Percentiles rank a stretch among this genome's conserved stretches.
Evolutionary conservation across 1,284 basidiomycete genomes (phyloP).

Genomic region (Microbotryum saponariae): DNA sequence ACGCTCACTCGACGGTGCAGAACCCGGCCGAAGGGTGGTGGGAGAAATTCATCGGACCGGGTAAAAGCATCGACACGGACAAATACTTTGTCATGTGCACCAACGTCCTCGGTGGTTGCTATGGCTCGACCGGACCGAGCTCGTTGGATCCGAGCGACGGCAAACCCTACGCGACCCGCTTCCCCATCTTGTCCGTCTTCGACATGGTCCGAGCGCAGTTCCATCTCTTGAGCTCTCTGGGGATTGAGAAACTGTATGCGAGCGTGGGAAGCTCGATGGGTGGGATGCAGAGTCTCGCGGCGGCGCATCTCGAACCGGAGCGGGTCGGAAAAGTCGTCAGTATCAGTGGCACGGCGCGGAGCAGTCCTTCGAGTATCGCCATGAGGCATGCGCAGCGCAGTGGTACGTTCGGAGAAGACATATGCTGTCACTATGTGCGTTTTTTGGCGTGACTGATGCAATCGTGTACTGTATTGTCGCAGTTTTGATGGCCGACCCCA

Average conservation of each 20-base stretch:
- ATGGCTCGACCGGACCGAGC: constrained; percentile 90
- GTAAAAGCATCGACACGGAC: constrained; percentile 85
- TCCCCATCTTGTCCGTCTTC: constrained; percentile 86
- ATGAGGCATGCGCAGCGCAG: constrained; percentile 93
- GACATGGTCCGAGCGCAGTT: constrained; percentile 96
- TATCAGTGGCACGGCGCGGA: constrained; percentile 88
- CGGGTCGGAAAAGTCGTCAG: constrained; percentile 82
- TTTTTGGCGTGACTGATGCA: background rate
- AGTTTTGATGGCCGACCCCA: constrained; percentile 98
- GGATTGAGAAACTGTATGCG: constrained; percentile 79
- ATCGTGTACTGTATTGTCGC: constrained; percentile 12
- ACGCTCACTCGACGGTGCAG: constrained; percentile 73
- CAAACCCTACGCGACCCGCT: constrained; percentile 75
- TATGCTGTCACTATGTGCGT: background rate
- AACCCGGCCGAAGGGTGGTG: constrained; percentile 92
- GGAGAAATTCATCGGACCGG: constrained; percentile 96
- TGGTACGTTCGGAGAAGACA: constrained; percentile 48
- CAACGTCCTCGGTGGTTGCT: constrained; percentile 95
- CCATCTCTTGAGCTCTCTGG: constrained; percentile 71
- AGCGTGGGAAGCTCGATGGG: constrained; percentile 94
- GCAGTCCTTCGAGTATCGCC: constrained; percentile 82
- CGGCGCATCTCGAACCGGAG: constrained; percentile 83
- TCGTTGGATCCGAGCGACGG: constrained; percentile 62
- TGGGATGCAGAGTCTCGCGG: constrained; percentile 94
- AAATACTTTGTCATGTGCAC: constrained; percentile 92